These are phyloP conservation scores for Dimocarpus longan DNA, from an alignment of 345 rosid genomes.

Conservation along the genomic window DNA sequence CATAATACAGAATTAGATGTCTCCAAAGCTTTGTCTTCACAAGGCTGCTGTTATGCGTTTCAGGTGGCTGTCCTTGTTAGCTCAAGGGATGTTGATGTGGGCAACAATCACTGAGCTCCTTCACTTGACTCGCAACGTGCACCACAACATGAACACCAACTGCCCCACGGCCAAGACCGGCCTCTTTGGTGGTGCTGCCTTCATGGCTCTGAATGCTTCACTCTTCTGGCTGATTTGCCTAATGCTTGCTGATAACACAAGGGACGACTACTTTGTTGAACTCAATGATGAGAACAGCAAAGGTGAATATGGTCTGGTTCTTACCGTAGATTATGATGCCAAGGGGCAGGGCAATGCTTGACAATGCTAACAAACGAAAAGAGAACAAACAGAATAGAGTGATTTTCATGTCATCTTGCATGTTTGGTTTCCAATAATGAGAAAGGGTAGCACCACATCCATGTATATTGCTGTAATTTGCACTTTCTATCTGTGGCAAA, in stretches of 20 bases:
- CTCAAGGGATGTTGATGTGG: constrained; percentile 29
- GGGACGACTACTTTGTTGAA: constrained; percentile 28
- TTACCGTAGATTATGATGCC: constrained; percentile 3
- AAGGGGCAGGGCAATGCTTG: constrained; percentile 4
- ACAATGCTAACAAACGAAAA: neutral
- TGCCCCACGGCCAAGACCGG: constrained; percentile 37
- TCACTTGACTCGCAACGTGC: constrained; percentile 25
- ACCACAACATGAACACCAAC: constrained; percentile 16
- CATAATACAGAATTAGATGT: neutral
- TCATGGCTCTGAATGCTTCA: constrained; percentile 34
- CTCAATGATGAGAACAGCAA: constrained; percentile 7
- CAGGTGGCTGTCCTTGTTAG: constrained; percentile 26
- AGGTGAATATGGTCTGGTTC: constrained; percentile 20
- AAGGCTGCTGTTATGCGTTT: neutral
- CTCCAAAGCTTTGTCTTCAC: neutral
- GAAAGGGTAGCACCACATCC: neutral
- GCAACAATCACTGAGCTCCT: constrained; percentile 29
- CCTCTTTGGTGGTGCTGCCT: constrained; percentile 37
- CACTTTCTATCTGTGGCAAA: neutral
- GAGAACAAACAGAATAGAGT: neutral
- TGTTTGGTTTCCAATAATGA: neutral
- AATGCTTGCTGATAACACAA: constrained; percentile 29
- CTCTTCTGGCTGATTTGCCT: constrained; percentile 43
- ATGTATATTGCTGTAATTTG: neutral
- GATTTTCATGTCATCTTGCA: neutral